Evolutionary conservation across 805 yeast species (phyloP).

Genomic region (Sungouiella thailandica): DNA sequence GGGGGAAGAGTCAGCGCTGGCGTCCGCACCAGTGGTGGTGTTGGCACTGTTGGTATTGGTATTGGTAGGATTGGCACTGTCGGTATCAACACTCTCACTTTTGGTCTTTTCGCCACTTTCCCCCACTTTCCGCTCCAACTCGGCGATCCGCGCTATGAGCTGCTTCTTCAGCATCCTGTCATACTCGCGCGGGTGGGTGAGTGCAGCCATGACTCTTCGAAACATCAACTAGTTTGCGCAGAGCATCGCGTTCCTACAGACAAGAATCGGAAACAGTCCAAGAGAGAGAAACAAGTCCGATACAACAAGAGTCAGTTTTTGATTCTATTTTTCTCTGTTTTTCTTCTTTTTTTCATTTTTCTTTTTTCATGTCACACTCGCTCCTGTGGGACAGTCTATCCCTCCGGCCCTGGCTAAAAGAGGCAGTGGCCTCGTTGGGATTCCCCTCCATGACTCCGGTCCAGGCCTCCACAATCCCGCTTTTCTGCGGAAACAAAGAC

Average conservation of each 20-base stretch:
- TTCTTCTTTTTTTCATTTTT: too few species aligned
- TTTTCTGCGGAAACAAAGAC: conserved; percentile 79
- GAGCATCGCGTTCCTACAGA: conserved; percentile 3
- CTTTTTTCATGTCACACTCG: too few species aligned
- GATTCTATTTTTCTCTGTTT: too few species aligned
- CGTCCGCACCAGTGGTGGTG: background rate
- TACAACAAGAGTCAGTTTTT: too few species aligned
- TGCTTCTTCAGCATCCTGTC: conserved; percentile 61
- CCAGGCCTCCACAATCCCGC: conserved; percentile 90
- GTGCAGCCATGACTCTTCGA: conserved; percentile 19
- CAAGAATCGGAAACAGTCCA: too few species aligned
- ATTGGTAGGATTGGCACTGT: background rate
- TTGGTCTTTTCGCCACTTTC: background rate
- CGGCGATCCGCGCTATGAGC: conserved; percentile 50
- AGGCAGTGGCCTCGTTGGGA: conserved; percentile 71
- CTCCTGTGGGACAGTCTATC: conserved; percentile 58
- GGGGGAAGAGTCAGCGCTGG: background rate
- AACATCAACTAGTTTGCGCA: conserved; percentile 16
- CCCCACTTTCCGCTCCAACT: conserved; percentile 44
- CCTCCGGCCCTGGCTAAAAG: conserved; percentile 65
- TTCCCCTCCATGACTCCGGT: conserved; percentile 90
- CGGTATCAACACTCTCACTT: too few species aligned
- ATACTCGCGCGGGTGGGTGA: conserved; percentile 35
- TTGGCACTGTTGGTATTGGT: background rate
- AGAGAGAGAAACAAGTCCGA: too few species aligned